Base-by-base conservation (phyloP, 1,284 basidiomycete genomes). In the Coniferiporia sulphurascens region DNA sequence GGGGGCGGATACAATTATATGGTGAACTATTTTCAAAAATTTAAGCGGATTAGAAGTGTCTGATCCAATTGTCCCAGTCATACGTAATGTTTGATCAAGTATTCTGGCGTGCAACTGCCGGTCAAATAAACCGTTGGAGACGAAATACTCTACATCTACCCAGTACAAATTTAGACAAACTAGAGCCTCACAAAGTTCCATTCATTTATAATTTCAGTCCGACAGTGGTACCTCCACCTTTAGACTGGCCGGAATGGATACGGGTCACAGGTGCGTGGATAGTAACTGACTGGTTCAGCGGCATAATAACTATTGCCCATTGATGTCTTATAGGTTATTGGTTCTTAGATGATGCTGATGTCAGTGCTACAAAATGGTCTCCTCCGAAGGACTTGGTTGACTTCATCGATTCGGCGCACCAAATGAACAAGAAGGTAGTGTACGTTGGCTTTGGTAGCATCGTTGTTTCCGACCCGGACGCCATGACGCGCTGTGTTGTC, bases 371-470 rank as follows among this genome's bases (percentile, higher is more conserved):
- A 74, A 91, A 92, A 72, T 98, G 95, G 95, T 76, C 82, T 6
- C 90, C 95, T 10, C 93, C 95, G 0, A 70, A 80, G 6, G 89
- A 87, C 46, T 79, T 99, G 7, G 74, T 93, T 1, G 72, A 83
- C 41, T 99, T 98, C 70, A 92, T 99, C 59, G 83, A 89, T 56
- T 76, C 76, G 35, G 92, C 95, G 4, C 88, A 85, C 65, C 76
- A 78, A 38, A 73, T 77, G 19, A 82, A 83, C 60, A 93, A 92
- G 81, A 98, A 96, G 75, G 80, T 99, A 34, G 94, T 98, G 4
- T 99, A 98, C 75, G 95, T 99, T 65, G 96, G 96, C 27, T 99
- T 98, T 70, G 96, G 96, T n/a, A 97, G 94, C 61, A 96, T 98
- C 63, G 94, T 99, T 52, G 95, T 99, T 19, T 89, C 93, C 9